Percentiles rank a stretch among this genome's conserved stretches.
These are phyloP conservation scores for Auricularia auricula-judae DNA, from an alignment of 768 basidiomycete species.

Conservation along the genomic window DNA sequence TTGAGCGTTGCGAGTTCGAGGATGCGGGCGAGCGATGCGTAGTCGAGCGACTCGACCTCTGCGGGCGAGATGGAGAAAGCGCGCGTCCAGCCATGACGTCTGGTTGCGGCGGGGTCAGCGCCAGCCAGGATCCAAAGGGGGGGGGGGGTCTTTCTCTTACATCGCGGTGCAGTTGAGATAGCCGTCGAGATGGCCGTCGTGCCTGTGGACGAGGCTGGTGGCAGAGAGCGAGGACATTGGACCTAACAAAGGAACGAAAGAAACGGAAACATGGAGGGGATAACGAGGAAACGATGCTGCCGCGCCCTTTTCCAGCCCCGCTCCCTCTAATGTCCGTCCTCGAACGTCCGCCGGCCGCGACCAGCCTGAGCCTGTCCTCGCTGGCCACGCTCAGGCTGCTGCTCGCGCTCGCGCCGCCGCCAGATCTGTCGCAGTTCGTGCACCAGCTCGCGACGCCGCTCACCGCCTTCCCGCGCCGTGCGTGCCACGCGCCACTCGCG, in stretches of 20 bases:
- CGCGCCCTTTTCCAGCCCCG: background rate
- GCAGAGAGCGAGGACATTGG: background rate
- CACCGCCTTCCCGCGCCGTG: slow-evolving; percentile 69
- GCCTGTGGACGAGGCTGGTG: background rate
- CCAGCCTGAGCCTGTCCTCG: background rate
- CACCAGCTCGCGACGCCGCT: slow-evolving; percentile 74
- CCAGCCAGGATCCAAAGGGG: background rate
- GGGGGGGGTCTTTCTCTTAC: background rate
- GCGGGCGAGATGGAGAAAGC: slow-evolving; percentile 5
- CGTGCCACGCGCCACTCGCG: slow-evolving; percentile 18
- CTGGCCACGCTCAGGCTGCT: slow-evolving; percentile 25
- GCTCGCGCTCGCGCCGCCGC: slow-evolving; percentile 40
- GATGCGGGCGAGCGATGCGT: slow-evolving; percentile 1
- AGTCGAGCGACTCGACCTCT: slow-evolving; percentile 4
- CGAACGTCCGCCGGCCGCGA: background rate
- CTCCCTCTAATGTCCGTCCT: background rate
- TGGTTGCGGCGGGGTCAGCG: background rate
- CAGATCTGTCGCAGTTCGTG: slow-evolving; percentile 47
- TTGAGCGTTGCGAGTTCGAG: slow-evolving; percentile 7
- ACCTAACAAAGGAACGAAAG: background rate
- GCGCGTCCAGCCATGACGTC: slow-evolving; percentile 7
- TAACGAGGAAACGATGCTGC: background rate
- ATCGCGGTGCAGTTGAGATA: slow-evolving; percentile 4
- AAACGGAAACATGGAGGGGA: background rate
- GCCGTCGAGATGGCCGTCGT: slow-evolving; percentile 4